Evolutionary conservation across 2,329 filamentous ascomycete species (phyloP).

Genomic region (Dryadomyces quercus-mongolicae): DNA sequence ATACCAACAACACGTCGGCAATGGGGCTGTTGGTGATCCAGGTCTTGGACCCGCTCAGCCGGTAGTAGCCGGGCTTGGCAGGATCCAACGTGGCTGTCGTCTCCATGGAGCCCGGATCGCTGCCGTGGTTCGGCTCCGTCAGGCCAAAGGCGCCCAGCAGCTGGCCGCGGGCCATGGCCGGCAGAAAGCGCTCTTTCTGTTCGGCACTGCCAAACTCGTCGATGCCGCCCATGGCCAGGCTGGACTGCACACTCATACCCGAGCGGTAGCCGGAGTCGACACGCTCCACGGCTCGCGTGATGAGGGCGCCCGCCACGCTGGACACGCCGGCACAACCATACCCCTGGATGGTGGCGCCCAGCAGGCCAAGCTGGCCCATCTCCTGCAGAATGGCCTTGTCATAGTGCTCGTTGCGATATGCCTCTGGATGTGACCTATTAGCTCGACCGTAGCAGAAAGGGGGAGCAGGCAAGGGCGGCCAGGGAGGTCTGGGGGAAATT

Average conservation of each 20-base stretch:
- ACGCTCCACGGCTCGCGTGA: constrained; percentile 75
- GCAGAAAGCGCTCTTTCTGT: constrained; percentile 69
- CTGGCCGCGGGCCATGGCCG: constrained; percentile 64
- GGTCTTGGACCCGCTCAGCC: constrained; percentile 67
- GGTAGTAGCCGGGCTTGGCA: constrained; percentile 63
- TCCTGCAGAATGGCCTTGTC: constrained; percentile 69
- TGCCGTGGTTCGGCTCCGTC: constrained; percentile 81
- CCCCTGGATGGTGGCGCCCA: constrained; percentile 71
- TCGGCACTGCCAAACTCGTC: constrained; percentile 70
- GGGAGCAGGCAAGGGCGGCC: neutral
- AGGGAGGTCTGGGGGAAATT: neutral
- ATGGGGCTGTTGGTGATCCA: constrained; percentile 92
- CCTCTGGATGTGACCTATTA: too few species aligned
- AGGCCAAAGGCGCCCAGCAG: constrained; percentile 71
- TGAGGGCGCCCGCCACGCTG: constrained; percentile 68
- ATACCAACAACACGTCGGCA: constrained; percentile 68
- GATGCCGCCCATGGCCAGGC: constrained; percentile 76
- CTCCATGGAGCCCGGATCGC: constrained; percentile 79
- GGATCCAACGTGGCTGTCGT: constrained; percentile 66
- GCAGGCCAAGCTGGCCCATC: constrained; percentile 74
- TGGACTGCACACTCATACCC: constrained; percentile 80
- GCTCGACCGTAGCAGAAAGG: neutral
- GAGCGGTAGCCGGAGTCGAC: constrained; percentile 81
- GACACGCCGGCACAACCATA: constrained; percentile 76
- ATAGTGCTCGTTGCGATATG: constrained; percentile 65